Conservation (phyloP, 441 rosid species). For the Melastoma candidum region DNA sequence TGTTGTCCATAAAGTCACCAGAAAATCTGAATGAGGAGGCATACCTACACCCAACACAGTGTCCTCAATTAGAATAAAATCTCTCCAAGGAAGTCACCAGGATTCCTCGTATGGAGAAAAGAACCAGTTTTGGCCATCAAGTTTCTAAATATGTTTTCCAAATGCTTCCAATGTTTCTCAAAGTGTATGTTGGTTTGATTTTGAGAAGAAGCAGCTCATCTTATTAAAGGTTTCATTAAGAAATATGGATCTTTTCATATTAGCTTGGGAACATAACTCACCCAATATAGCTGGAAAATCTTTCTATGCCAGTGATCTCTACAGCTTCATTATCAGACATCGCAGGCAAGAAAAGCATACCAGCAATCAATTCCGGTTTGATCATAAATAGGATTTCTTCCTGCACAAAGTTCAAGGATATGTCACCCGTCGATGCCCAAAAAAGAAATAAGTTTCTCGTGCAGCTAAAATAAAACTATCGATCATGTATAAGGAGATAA, state of each 20-base stretch:
- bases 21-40: constrained; percentile 85
- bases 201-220: no score
- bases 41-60: constrained; percentile 39
- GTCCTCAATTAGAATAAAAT: background rate
- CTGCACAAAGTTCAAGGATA: constrained; percentile 24
- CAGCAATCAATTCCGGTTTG: constrained; percentile 83
- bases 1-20: constrained; percentile 65
- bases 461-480: background rate
- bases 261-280: constrained; percentile 20
- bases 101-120: no score
- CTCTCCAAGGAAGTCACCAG: no score
- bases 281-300: constrained; percentile 82
- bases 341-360: constrained; percentile 88
- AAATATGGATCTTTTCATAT: no score
- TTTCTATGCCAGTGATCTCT: constrained; percentile 77
- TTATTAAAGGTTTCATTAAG: no score
- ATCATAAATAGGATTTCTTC: constrained; percentile 98
- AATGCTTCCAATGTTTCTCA: no score
- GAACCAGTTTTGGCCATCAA: no score
- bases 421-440: background rate
- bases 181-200: no score
- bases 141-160: no score
- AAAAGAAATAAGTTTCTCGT: background rate
- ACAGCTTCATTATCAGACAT: constrained; percentile 87
- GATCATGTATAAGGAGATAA: background rate